Evolutionary conservation across 1,284 basidiomycete species (phyloP).

Genomic region (Trametes sp.): DNA sequence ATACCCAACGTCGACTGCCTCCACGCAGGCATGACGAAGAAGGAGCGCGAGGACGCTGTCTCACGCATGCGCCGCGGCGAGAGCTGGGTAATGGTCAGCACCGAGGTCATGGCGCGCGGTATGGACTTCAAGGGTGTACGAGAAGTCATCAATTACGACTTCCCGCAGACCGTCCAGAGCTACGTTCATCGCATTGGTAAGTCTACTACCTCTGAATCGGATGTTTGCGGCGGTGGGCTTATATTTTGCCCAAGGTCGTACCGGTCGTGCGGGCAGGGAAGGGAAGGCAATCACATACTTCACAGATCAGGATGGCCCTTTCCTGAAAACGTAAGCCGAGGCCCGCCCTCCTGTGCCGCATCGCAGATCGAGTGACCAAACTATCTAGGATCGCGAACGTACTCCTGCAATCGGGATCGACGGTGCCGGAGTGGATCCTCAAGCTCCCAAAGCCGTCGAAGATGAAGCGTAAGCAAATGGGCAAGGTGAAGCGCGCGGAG

Average conservation of each 20-base stretch:
- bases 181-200: constrained; percentile 95
- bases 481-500: constrained; percentile 83
- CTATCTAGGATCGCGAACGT: constrained; percentile 88
- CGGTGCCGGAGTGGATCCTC: constrained; percentile 91
- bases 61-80: constrained; percentile 86
- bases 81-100: constrained; percentile 93
- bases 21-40: constrained; percentile 88
- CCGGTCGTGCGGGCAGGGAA: constrained; percentile 90
- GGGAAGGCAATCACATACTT: constrained; percentile 97
- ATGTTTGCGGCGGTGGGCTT: too few species aligned
- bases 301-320: constrained; percentile 91
- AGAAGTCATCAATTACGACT: constrained; percentile 97
- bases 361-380: background rate
- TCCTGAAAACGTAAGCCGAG: constrained; percentile 83
- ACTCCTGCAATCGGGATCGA: constrained; percentile 87
- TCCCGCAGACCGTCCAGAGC: constrained; percentile 92
- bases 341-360: constrained; percentile 6
- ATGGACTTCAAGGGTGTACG: constrained; percentile 98
- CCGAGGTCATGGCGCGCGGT: constrained; percentile 95
- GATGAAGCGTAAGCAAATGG: constrained; percentile 86
- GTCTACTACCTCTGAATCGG: constrained; percentile 31
- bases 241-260: too few species aligned
- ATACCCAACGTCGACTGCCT: constrained; percentile 92
- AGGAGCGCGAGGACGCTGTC: constrained; percentile 88
- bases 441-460: constrained; percentile 89